phyloP scores from a whole-genome alignment of 306 rosid genomes.

The Rubus idaeus region DNA sequence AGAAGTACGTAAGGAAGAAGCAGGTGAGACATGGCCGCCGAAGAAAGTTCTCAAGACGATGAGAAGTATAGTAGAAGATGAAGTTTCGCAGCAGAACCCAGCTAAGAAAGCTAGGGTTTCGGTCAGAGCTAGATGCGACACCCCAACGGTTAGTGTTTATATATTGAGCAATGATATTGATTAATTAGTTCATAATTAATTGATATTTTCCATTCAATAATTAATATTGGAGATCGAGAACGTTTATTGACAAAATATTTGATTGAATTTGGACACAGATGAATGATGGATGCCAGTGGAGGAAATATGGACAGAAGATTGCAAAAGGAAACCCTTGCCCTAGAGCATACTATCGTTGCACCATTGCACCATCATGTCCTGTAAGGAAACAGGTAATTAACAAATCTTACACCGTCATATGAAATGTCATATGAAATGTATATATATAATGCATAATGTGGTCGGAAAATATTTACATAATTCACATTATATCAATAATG shows the following conservation, averaged over 20 bases:
- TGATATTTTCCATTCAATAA: neutral
- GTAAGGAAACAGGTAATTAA: slow-evolving; percentile 74
- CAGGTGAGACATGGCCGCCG: slow-evolving; percentile 53
- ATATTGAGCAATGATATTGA: neutral
- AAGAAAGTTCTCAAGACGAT: slow-evolving; percentile 35
- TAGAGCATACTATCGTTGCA: slow-evolving; percentile 96
- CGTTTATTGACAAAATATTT: neutral
- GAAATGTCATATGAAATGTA: too few relatives aligned
- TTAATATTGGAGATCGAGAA: neutral
- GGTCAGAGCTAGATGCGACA: slow-evolving; percentile 80
- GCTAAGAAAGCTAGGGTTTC: slow-evolving; percentile 83
- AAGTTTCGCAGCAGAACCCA: slow-evolving; percentile 58
- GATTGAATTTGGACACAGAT: slow-evolving; percentile 39
- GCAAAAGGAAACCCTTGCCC: slow-evolving; percentile 98
- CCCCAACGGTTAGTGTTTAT: slow-evolving; percentile 61
- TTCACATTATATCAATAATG: neutral
- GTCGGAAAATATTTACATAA: neutral
- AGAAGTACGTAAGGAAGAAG: slow-evolving; percentile 53
- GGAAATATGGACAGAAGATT: slow-evolving; percentile 95
- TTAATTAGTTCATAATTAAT: neutral
- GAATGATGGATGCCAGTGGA: slow-evolving; percentile 99
- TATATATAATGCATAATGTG: neutral
- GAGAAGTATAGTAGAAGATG: slow-evolving; percentile 61
- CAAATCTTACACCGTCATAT: too few relatives aligned
- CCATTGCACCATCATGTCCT: slow-evolving; percentile 77